These are phyloP conservation scores for Ambrosia hybrid DNA, from an alignment of 140 eudicot genomes.

Conservation along the genomic window DNA sequence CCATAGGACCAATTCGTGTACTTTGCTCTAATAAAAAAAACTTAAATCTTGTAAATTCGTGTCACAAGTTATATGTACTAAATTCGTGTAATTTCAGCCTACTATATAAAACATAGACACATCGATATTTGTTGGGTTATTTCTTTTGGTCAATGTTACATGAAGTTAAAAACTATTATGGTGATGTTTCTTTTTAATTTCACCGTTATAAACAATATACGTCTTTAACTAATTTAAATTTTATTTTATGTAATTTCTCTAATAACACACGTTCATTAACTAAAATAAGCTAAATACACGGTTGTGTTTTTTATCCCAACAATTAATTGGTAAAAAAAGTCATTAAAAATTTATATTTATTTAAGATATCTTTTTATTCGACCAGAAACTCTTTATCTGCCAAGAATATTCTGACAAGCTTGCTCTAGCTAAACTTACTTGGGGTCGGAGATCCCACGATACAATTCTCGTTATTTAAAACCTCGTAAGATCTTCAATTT, in stretches of 20 bases:
- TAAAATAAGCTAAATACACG: no score
- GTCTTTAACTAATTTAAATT: no score
- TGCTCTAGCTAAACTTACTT: constrained; percentile 39
- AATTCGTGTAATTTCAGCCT: neutral
- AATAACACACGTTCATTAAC: no score
- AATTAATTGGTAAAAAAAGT: no score
- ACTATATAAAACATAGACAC: no score
- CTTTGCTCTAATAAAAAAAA: neutral
- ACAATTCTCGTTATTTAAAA: constrained; percentile 53
- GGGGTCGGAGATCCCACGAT: constrained; percentile 42
- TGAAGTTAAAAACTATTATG: neutral
- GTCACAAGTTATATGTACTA: neutral
- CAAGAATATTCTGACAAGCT: constrained; percentile 60
- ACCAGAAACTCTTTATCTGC: constrained; percentile 50
- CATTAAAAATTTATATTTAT: neutral
- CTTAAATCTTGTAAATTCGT: neutral
- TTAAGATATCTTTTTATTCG: neutral
- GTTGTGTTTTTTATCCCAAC: no score
- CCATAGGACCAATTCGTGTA: no score
- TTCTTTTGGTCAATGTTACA: neutral
- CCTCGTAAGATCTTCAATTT: constrained; percentile 40
- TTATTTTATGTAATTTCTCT: no score
- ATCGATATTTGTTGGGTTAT: no score
- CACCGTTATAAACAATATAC: no score
- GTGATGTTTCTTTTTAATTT: no score